phyloP scores from a whole-genome alignment of 805 yeast genomes.

The Saturnispora serradocipensis region DNA sequence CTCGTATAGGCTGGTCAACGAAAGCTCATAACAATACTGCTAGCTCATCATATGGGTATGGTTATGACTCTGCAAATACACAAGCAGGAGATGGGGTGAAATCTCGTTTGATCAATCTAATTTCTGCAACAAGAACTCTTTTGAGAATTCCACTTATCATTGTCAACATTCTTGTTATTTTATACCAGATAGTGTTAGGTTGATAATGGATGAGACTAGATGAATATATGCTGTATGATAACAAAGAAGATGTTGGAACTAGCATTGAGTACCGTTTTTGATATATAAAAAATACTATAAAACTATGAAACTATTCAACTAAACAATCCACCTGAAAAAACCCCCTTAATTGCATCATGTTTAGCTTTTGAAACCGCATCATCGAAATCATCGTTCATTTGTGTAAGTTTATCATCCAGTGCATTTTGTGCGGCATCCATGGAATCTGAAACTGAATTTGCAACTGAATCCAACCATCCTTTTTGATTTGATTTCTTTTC shows the following conservation, averaged over 20 bases:
- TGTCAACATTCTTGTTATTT: slow-evolving; percentile 40
- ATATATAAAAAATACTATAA: slow-evolving; percentile 29
- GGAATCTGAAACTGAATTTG: slow-evolving; percentile 15
- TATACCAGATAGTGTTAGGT: slow-evolving; percentile 46
- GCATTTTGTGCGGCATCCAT: slow-evolving; percentile 20
- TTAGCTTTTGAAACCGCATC: slow-evolving; percentile 23
- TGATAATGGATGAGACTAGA: slow-evolving; percentile 14
- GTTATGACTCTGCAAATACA: slow-evolving; percentile 7
- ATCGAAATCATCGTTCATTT: slow-evolving; percentile 26
- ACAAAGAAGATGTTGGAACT: neutral
- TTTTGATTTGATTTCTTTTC: slow-evolving; percentile 3
- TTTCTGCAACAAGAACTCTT: slow-evolving; percentile 50
- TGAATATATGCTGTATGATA: slow-evolving; percentile 3
- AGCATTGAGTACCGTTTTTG: neutral
- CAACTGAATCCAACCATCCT: slow-evolving; percentile 12
- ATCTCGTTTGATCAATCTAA: slow-evolving; percentile 40
- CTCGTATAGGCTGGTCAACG: slow-evolving; percentile 34
- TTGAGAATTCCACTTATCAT: slow-evolving; percentile 48
- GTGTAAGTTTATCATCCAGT: slow-evolving; percentile 21
- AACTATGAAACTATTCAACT: slow-evolving; percentile 14
- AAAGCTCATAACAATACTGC: slow-evolving; percentile 27
- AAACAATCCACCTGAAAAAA: slow-evolving; percentile 13
- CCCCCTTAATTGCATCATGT: slow-evolving; percentile 24
- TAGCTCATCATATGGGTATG: slow-evolving; percentile 18
- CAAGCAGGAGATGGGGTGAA: slow-evolving; percentile 28